A percentile compares a stretch with the other conserved stretches of the same genome.
phyloP scores from a whole-genome alignment of 1,284 basidiomycete genomes.

The Rhodotorula sp. region DNA sequence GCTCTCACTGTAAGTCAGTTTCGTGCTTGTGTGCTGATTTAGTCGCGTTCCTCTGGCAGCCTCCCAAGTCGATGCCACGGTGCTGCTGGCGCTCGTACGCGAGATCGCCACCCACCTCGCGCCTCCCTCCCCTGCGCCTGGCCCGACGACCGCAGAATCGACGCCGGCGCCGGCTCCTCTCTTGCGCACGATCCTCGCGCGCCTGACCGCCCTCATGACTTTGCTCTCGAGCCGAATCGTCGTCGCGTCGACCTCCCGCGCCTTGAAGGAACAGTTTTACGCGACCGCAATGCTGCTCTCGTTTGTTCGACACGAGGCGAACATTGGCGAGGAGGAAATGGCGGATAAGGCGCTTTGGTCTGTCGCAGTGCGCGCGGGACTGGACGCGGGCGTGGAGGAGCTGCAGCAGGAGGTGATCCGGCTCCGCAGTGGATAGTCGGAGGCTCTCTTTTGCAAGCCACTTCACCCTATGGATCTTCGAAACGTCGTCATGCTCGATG shows the following conservation, averaged over 20 bases:
- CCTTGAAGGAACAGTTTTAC: conserved; percentile 14
- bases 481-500: too few relatives aligned
- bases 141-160: too few relatives aligned
- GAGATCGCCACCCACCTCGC: conserved; percentile 15
- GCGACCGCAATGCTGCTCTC: conserved; percentile 8
- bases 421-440: background rate
- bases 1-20: too few relatives aligned
- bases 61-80: background rate
- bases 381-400: conserved; percentile 23
- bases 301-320: conserved; percentile 16
- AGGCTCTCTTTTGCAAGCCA: too few relatives aligned
- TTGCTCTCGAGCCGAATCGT: background rate
- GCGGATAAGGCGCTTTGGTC: conserved; percentile 16
- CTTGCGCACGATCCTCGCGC: conserved; percentile 10
- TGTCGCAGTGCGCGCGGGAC: conserved; percentile 5
- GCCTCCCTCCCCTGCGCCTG: background rate
- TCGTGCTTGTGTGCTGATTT: too few relatives aligned
- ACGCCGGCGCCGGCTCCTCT: background rate
- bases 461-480: too few relatives aligned
- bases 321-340: conserved; percentile 9
- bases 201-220: conserved; percentile 6
- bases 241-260: background rate
- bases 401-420: conserved; percentile 15
- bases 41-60: conserved; percentile 1
- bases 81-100: conserved; percentile 7